A percentile compares a stretch with the other conserved stretches of the same genome.
phyloP scores from a whole-genome alignment of 2,329 filamentous ascomycete species.

The Calycina herbarum region DNA sequence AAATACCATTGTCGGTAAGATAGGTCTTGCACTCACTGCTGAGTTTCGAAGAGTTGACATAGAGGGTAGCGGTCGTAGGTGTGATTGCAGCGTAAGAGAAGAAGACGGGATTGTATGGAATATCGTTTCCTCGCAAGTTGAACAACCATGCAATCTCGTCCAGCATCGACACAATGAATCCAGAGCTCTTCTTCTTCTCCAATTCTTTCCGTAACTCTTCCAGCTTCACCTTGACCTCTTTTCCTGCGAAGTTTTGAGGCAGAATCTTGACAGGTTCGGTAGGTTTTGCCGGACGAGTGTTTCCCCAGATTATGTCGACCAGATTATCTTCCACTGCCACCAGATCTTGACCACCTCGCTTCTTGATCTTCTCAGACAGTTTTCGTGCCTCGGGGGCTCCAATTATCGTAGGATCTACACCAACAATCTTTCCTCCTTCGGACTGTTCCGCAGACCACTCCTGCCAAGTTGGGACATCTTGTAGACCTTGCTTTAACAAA shows the following conservation, averaged over 20 bases:
- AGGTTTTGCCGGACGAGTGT: constrained; percentile 70
- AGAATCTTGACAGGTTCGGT: constrained; percentile 75
- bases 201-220: constrained; percentile 86
- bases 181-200: constrained; percentile 82
- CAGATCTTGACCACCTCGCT: constrained; percentile 76
- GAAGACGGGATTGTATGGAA: constrained; percentile 97
- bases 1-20: constrained; percentile 67
- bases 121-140: constrained; percentile 91
- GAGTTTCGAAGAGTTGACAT: constrained; percentile 80
- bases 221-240: constrained; percentile 79
- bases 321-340: constrained; percentile 78
- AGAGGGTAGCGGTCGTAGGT: constrained; percentile 72
- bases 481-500: constrained; percentile 87
- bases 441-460: constrained; percentile 91
- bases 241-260: constrained; percentile 73
- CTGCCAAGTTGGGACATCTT: constrained; percentile 95
- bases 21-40: constrained; percentile 67
- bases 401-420: constrained; percentile 86
- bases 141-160: constrained; percentile 99
- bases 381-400: constrained; percentile 72
- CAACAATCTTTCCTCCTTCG: constrained; percentile 83
- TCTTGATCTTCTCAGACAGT: constrained; percentile 81
- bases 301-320: constrained; percentile 86
- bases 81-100: constrained; percentile 95
- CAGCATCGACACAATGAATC: constrained; percentile 89